Conservation (phyloP, 495 filamentous ascomycete genomes). For the Xylona heveae region DNA sequence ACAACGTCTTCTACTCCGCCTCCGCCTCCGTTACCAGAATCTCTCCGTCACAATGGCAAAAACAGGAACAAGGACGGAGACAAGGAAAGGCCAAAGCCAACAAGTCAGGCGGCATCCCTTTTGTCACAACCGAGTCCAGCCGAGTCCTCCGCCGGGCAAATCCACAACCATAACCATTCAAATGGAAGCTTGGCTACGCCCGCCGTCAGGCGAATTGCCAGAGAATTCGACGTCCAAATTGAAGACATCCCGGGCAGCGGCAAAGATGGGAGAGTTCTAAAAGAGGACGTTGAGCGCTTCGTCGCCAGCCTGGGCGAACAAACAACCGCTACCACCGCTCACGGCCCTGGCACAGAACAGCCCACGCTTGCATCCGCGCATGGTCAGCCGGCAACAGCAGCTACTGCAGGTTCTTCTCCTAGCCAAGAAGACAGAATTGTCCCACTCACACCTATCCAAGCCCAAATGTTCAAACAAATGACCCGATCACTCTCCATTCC, state of each 20-base stretch:
- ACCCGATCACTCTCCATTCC: slow-evolving; percentile 75
- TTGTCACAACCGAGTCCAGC: slow-evolving; percentile 8
- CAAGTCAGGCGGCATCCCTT: slow-evolving; percentile 11
- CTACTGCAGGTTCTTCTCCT: not conserved
- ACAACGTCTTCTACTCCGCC: too few relatives aligned
- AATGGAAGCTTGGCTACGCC: slow-evolving; percentile 68
- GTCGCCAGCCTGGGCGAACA: slow-evolving; percentile 16
- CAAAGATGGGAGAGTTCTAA: slow-evolving; percentile 75
- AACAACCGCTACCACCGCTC: slow-evolving; percentile 4
- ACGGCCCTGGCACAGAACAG: slow-evolving; percentile 1
- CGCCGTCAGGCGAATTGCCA: slow-evolving; percentile 73
- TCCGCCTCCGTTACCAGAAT: too few relatives aligned
- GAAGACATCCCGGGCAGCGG: slow-evolving; percentile 62
- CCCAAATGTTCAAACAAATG: slow-evolving; percentile 98
- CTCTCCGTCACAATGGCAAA: not conserved
- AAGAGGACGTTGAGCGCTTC: slow-evolving; percentile 80
- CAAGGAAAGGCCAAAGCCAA: slow-evolving; percentile 6
- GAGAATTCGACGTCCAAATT: slow-evolving; percentile 56
- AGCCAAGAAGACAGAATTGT: slow-evolving; percentile 40
- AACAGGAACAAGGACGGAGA: slow-evolving; percentile 2
- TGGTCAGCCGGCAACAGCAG: slow-evolving; percentile 1
- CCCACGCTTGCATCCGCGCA: slow-evolving; percentile 2
- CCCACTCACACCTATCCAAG: slow-evolving; percentile 56
- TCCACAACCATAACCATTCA: slow-evolving; percentile 28
- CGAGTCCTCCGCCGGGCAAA: slow-evolving; percentile 4